Evolutionary conservation across 306 rosid genomes (phyloP).

Genomic region (Inga laurina): DNA sequence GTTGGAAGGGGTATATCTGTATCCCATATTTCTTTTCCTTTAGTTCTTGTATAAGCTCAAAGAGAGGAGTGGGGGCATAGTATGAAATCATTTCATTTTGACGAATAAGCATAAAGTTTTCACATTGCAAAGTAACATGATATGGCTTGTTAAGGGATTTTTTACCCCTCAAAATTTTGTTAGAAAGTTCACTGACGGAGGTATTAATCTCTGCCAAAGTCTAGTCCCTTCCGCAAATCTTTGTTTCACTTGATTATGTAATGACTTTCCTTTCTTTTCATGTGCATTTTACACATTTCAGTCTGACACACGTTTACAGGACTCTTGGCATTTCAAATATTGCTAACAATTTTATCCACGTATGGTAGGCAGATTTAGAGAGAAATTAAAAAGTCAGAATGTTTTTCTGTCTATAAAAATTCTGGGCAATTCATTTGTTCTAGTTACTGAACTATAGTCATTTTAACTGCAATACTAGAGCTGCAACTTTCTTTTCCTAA

Average conservation of each 20-base stretch:
- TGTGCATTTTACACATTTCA: background rate
- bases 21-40: conserved; percentile 11
- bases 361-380: background rate
- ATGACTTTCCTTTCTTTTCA: background rate
- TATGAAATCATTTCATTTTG: background rate
- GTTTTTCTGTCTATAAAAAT: background rate
- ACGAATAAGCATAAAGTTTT: background rate
- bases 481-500: background rate
- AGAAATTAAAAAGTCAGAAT: background rate
- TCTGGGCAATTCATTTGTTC: background rate
- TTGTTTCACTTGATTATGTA: background rate
- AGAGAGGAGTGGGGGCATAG: background rate
- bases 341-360: conserved; percentile 10
- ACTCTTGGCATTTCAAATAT: background rate
- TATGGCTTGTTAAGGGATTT: background rate
- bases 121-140: background rate
- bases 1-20: conserved; percentile 38
- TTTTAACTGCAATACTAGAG: background rate
- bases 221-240: background rate
- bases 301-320: background rate
- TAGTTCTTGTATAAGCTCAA: background rate
- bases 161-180: background rate
- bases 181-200: background rate
- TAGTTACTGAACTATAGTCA: conserved; percentile 1
- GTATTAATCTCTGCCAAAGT: background rate